A percentile compares a stretch with the other conserved stretches of the same genome.
phyloP scores from a whole-genome alignment of 2,329 filamentous ascomycete species.

The Hirsutella rhossiliensis region DNA sequence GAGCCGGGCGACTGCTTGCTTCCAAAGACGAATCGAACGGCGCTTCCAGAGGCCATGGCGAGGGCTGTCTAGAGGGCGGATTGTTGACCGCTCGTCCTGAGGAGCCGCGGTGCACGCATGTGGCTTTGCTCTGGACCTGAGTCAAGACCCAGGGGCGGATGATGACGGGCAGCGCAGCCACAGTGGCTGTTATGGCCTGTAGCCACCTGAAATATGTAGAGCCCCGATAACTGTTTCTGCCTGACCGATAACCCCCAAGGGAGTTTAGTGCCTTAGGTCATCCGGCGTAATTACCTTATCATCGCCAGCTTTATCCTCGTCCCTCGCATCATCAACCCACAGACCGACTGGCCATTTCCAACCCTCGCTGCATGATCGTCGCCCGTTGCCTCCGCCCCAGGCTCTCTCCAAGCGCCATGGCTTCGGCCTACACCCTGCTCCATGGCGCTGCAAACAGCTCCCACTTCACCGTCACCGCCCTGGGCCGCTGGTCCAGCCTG shows the following conservation, averaged over 20 bases:
- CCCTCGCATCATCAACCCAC: neutral
- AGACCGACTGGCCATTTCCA: neutral
- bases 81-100: too few relatives aligned
- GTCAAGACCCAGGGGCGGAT: too few relatives aligned
- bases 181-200: too few relatives aligned
- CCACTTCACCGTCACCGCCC: slow-evolving; percentile 52
- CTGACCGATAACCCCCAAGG: too few relatives aligned
- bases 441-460: slow-evolving; percentile 20
- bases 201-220: too few relatives aligned
- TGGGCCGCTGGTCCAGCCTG: slow-evolving; percentile 75
- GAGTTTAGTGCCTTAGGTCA: too few relatives aligned
- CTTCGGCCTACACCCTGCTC: slow-evolving; percentile 25
- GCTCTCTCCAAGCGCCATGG: slow-evolving; percentile 21
- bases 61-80: neutral
- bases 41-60: slow-evolving; percentile 16
- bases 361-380: slow-evolving; percentile 11
- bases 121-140: too few relatives aligned
- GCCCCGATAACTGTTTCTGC: too few relatives aligned
- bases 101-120: too few relatives aligned
- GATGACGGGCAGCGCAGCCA: too few relatives aligned
- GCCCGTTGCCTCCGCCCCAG: slow-evolving; percentile 10
- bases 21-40: slow-evolving; percentile 35
- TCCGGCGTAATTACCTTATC: too few relatives aligned
- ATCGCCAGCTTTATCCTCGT: neutral
- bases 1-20: slow-evolving; percentile 29